Evolutionary conservation across 2,329 filamentous ascomycete genomes (phyloP), one percentile per base, ranked within the genome.

Genomic region (Epichloe hybrida): DNA sequence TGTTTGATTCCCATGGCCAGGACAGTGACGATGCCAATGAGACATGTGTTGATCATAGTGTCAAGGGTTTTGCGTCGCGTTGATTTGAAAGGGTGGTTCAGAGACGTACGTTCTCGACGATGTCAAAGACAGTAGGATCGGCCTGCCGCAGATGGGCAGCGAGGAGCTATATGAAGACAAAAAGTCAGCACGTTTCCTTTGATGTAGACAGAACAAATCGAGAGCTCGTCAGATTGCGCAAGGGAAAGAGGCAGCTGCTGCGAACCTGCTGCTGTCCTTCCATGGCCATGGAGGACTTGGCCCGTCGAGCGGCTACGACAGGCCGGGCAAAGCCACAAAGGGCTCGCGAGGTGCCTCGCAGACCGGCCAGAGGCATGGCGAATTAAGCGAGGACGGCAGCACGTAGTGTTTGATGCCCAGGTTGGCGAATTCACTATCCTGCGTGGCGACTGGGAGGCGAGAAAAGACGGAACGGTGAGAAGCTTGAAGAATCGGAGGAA

Each of bases 61-160:
- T 42, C 21, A 17, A 13, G 40, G 40, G 13, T 20, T 42, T 8
- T 21, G 40, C 40, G 40, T 21, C 46, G n/a, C 13, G n/a, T 11
- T 37, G 20, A 31, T 21, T 12, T 13, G 13, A 17, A 17, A 21
- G 20, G n/a, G 21, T 12, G 34, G 8, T 27, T 6, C 11, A 36
- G 35, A 39, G 35, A 52, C 50, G 39, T 70, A 94, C 89, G 78
- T 89, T 91, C 68, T 95, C 85, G 59, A 97, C 81, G 61, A 97
- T 96, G 49, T 86, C 81, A 66, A 83, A 95, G 57, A 97, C 84
- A 47, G 82, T 75, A 43, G 91, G 88, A 67, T 97, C 93, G 57
- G 88, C 88, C 61, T 93, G 79, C 64, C 89, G 77, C 49, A 98
- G 78, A 64, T 85, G 76, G 51, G 86, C 77, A 45, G 86, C 80